Evolutionary conservation across 2,329 filamentous ascomycete species (phyloP), one percentile per base, ranked within the genome.

Genomic region (Cephalotrichum gorgonifer): DNA sequence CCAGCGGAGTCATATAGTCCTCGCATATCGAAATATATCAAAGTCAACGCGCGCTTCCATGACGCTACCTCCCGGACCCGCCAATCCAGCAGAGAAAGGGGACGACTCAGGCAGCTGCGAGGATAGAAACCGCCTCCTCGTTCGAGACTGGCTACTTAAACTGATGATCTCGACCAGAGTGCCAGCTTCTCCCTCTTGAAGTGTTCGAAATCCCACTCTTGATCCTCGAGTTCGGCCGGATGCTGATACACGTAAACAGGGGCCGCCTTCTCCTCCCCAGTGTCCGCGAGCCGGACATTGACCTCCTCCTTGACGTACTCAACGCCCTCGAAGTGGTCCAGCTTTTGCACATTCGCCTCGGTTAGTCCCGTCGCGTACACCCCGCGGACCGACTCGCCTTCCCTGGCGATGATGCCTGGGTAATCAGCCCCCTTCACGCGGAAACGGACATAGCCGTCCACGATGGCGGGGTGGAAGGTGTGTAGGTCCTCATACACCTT

Each of bases 161-260:
- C 6, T 25, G 15, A 41, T 9, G 22, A 22, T n/a, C 75, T 64
- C 5, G 74, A 73, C 77, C 76, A 81, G 3, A 59, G 50, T 49
- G 62, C 62, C 67, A 81, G 67, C 70, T 89, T 95, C 53, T 93
- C 83, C 57, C 74, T 72, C 53, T 84, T 79, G 62, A 96, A 97
- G 54, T 86, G 80, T 44, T 83, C 81, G 67, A 89, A 93, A 62
- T 95, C 87, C 91, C 91, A 97, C 63, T 95, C 89, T 22, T 70
- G 65, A 28, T 77, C 71, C 63, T 95, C 88, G 17, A 97, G 67
- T 0, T 59, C 33, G 0, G 64, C 55, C 15, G 68, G 62, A 1
- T 69, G 54, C 42, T 71, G 69, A 64, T 76, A 89, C 5, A 89
- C 74, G 61, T 90, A 90, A 12, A 80, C 79, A 47, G 76, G 70